Evolutionary conservation across 352 stramenopile species (phyloP).

Genomic region (Phytophthora quininea): DNA sequence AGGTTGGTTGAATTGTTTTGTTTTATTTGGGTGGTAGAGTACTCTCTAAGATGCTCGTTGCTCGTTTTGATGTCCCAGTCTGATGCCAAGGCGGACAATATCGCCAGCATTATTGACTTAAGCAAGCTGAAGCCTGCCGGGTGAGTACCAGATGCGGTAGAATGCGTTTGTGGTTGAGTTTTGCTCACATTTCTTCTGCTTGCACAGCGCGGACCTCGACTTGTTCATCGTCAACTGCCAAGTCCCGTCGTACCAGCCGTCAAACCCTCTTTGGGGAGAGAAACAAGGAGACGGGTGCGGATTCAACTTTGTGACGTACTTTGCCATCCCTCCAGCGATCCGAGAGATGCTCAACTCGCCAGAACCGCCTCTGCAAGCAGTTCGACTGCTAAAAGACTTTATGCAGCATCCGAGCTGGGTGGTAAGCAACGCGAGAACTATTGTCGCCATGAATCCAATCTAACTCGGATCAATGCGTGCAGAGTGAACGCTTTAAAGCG

Average conservation of each 20-base stretch:
- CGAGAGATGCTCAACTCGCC: constrained; percentile 55
- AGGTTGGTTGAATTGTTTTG: constrained; percentile 30
- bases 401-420: constrained; percentile 43
- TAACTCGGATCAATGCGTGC: constrained; percentile 5
- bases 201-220: constrained; percentile 44
- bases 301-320: constrained; percentile 87
- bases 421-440: constrained; percentile 19
- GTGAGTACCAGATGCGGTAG: constrained; percentile 18
- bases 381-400: constrained; percentile 52
- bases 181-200: constrained; percentile 1
- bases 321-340: constrained; percentile 62
- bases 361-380: constrained; percentile 50
- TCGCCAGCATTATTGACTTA: constrained; percentile 73
- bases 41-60: background rate
- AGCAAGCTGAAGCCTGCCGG: constrained; percentile 39
- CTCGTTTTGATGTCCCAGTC: constrained; percentile 43
- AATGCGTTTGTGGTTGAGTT: too few species aligned
- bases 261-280: constrained; percentile 85
- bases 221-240: constrained; percentile 87
- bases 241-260: constrained; percentile 82
- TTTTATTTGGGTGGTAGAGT: too few species aligned
- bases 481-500: constrained; percentile 84
- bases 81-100: constrained; percentile 71
- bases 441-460: background rate
- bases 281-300: constrained; percentile 73